Evolutionary conservation across 2,329 filamentous ascomycete genomes (phyloP), one percentile per base, ranked within the genome.

Genomic region (Epichloe sylvatica): DNA sequence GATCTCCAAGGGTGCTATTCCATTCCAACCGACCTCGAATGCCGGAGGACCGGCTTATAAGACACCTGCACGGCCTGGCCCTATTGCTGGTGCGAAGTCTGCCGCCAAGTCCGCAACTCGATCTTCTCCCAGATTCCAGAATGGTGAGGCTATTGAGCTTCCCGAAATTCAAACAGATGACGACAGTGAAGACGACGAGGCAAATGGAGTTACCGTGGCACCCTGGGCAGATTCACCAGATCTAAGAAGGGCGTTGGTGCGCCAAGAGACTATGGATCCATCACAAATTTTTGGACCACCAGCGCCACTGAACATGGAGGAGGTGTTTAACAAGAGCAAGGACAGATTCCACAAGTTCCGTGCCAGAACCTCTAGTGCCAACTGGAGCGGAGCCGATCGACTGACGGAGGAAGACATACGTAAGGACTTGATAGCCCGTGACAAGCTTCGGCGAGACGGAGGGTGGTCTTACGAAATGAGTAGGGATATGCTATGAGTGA

Each of bases 131-230:
- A 80, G 86, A 47, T 94, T 94, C 68, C 85, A 84, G 53, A 91
- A 88, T 57, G 88, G 90, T 53, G 92, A 98, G 52, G 79, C 78
- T 47, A 96, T 98, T 59, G 84, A 92, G 56, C 78, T 98, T 3
- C 91, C 92, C 0, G 92, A 98, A 57, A 97, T 98, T 57, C 81
- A 89, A 55, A 97, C 92, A 1, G 94, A 98, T 62, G 89, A 88
- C 33, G 90, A 95, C 59, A 87, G 94, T 52, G 85, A 91, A 45
- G 85, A 91, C 5, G 78, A 80, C 13, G 66, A 75, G 45, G 81
- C 86, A 69, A 61, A 66, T 23, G 60, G 62, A 1, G 60, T 67
- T 33, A 62, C 60, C 49, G 78, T 87, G 15, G 86, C 88, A 2
- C 78, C 80, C 7, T 98, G 92, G 92, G 89, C 88, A 4, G 84